Base-by-base conservation (phyloP, 306 rosid species). In the Hippophae gyantsensis region DNA sequence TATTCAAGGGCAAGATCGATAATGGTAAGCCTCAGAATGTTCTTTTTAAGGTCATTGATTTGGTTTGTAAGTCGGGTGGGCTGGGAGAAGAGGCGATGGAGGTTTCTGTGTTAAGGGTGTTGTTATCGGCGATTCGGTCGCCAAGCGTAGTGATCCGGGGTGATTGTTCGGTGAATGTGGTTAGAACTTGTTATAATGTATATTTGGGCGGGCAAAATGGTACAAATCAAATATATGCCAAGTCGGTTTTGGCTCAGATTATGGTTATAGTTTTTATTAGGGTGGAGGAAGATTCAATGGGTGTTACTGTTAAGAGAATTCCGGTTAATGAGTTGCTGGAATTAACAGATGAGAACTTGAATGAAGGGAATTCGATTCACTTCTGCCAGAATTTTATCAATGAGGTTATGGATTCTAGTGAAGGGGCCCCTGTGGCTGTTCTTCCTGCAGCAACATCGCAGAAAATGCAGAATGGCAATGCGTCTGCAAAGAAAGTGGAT, bases 201-300 rank as follows among this genome's bases (percentile, higher is more conserved):
- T 86, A 93, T 70, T 97, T 93, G n/a, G 95, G 97, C 2, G 99
- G 99, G 7, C 71, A 81, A n/a, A 93, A 76, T 53, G 97, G 94
- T 3, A 93, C 97, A 58, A 88, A 88, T 77, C 97, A 93, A 95
- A 93, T 93, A 90, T 93, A 90, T 67, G 99, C 97, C 26, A 88
- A 93, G 82, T 84, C 99, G 10, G 99, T 93, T 69, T 82, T 93
- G 51, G 96, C 94, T 50, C 99, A 93, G 84, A 86, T 93, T 56
- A 86, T 88, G 86, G 86, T 78, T 54, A 75, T 84, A 55, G 89
- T 88, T 50, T 93, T 86, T 73, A 63, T 82, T 57, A 79, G 99
- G 70, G 80, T 82, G 18, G 94, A 93, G 71, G 85, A 86, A 43
- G 97, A 88, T 70, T 84, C 85, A 27, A 67, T 86, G 84, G 81